These are phyloP conservation scores for Ceratobasidium sp. DNA, from an alignment of 1,284 basidiomycete species.

Conservation along the genomic window DNA sequence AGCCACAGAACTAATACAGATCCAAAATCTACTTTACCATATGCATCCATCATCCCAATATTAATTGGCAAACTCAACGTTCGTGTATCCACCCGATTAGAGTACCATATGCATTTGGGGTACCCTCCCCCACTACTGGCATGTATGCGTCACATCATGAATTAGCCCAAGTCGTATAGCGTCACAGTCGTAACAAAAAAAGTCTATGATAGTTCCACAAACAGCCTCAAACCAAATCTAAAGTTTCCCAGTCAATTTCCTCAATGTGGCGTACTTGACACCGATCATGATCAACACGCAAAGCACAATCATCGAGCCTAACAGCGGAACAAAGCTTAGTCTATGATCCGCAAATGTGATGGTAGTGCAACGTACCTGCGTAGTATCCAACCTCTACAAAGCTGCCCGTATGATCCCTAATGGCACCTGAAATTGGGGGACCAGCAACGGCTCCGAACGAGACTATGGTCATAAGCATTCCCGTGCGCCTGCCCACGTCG, in stretches of 20 bases:
- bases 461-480: conserved; percentile 62
- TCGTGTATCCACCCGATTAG: background rate
- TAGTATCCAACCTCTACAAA: conserved; percentile 65
- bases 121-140: no score
- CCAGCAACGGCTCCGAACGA: conserved; percentile 59
- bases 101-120: no score
- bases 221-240: background rate
- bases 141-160: conserved; percentile 12
- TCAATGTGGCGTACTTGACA: conserved; percentile 16
- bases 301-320: conserved; percentile 47
- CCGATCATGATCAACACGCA: conserved; percentile 45
- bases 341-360: background rate
- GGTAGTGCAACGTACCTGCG: conserved; percentile 56
- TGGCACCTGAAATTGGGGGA: conserved; percentile 65
- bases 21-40: no score
- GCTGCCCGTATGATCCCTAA: conserved; percentile 55
- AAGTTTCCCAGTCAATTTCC: conserved; percentile 23
- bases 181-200: background rate
- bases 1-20: no score
- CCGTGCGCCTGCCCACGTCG: conserved; percentile 66
- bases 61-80: no score
- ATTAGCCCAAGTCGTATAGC: background rate
- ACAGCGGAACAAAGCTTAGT: background rate
- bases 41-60: no score
- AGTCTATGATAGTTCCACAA: conserved; percentile 18